Evolutionary conservation across 2,329 filamentous ascomycete genomes (phyloP).

Genomic region (Pseudogymnoascus sp.): DNA sequence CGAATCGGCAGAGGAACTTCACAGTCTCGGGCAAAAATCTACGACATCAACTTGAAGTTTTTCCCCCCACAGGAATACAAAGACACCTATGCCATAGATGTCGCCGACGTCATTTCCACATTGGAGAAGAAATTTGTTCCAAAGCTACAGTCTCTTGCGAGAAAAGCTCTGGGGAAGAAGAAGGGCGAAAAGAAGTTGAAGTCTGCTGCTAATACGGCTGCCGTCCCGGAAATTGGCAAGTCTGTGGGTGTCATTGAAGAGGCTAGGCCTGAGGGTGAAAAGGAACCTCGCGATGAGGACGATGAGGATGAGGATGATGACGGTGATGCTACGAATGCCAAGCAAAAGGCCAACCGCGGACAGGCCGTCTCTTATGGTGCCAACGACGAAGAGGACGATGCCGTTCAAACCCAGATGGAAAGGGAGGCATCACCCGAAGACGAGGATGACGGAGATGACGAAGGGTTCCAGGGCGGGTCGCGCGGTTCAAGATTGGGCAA

Average conservation of each 20-base stretch:
- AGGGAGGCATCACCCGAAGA: conserved; percentile 50
- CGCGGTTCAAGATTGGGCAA: conserved; percentile 25
- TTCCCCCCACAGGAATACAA: conserved; percentile 80
- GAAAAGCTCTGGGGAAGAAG: conserved; percentile 76
- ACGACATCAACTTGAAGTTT: conserved; percentile 72
- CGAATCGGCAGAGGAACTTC: conserved; percentile 64
- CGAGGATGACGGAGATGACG: conserved; percentile 48
- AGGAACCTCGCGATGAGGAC: conserved; percentile 43
- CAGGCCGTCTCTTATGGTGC: conserved; percentile 85
- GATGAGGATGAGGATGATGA: conserved; percentile 71
- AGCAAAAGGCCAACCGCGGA: conserved; percentile 65
- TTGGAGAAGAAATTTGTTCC: conserved; percentile 77
- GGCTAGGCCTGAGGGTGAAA: conserved; percentile 35
- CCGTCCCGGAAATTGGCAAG: conserved; percentile 69
- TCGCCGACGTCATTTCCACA: conserved; percentile 68
- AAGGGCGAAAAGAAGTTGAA: conserved; percentile 53
- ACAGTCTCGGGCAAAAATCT: conserved; percentile 70
- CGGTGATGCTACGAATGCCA: conserved; percentile 67
- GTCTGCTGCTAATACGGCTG: conserved; percentile 51
- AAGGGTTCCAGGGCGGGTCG: conserved; percentile 45
- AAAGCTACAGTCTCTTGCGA: conserved; percentile 61
- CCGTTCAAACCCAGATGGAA: conserved; percentile 58
- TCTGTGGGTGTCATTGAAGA: conserved; percentile 51
- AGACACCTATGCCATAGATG: conserved; percentile 74
- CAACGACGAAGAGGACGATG: conserved; percentile 86